These are phyloP conservation scores for Viola odorata DNA, from an alignment of 345 rosid species.

Conservation along the genomic window DNA sequence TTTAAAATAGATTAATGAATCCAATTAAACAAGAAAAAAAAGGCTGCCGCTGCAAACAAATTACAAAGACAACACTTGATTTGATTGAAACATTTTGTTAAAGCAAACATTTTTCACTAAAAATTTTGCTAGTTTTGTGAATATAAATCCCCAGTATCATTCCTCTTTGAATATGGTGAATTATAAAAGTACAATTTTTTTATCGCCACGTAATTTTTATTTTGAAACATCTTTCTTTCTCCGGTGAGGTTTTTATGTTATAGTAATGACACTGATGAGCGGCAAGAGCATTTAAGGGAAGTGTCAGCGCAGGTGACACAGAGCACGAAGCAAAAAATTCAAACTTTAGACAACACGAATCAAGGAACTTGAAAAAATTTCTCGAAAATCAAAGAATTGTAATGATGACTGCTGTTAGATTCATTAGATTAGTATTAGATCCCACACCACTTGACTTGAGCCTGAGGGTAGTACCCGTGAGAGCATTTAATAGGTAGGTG, in stretches of 20 bases:
- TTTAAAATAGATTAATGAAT: not conserved
- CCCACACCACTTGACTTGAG: not conserved
- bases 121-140: no score
- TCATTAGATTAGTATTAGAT: constrained; percentile 3
- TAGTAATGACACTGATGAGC: not conserved
- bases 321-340: not conserved
- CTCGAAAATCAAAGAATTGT: constrained; percentile 13
- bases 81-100: no score
- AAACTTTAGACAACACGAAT: not conserved
- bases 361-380: not conserved
- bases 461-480: constrained; percentile 31
- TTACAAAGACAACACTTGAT: no score
- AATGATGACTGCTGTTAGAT: constrained; percentile 18
- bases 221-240: no score
- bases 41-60: no score
- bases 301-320: not conserved
- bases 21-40: not conserved
- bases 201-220: no score
- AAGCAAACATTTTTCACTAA: no score
- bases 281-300: not conserved
- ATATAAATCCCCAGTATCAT: no score
- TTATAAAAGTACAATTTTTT: no score
- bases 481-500: constrained; percentile 21
- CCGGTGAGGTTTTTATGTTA: no score
- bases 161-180: no score